Conservation (phyloP, 371 early-diverging fungal genomes). For the Syncephalastrum sp. region DNA sequence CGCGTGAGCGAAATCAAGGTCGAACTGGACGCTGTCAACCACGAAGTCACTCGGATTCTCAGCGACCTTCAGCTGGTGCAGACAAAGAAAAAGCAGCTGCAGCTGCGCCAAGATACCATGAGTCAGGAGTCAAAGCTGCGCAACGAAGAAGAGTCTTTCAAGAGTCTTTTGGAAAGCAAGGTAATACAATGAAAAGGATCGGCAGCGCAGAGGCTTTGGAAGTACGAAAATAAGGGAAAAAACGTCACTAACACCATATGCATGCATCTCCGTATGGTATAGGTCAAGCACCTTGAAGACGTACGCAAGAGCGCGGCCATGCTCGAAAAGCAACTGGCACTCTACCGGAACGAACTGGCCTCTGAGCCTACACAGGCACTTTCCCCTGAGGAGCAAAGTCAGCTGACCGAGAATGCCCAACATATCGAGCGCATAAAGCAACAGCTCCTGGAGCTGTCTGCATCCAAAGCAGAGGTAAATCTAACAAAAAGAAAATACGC, state of each 20-base stretch:
- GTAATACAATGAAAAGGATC: slow-evolving; percentile 11
- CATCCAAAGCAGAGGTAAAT: slow-evolving; percentile 40
- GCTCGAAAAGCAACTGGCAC: slow-evolving; percentile 56
- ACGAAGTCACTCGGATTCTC: slow-evolving; percentile 63
- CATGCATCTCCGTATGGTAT: neutral
- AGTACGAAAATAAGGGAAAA: slow-evolving; percentile 2
- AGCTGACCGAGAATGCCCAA: slow-evolving; percentile 45
- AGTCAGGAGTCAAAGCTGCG: slow-evolving; percentile 48
- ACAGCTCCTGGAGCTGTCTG: slow-evolving; percentile 39
- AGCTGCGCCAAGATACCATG: slow-evolving; percentile 52
- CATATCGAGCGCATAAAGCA: slow-evolving; percentile 58
- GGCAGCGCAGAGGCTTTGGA: neutral
- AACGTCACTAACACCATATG: neutral
- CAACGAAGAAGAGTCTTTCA: slow-evolving; percentile 56
- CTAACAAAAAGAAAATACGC: neutral
- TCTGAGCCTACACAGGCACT: slow-evolving; percentile 55
- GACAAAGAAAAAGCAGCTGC: slow-evolving; percentile 47
- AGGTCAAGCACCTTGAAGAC: slow-evolving; percentile 41
- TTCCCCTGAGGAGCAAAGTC: slow-evolving; percentile 52
- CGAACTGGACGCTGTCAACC: slow-evolving; percentile 62
- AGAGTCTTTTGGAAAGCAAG: slow-evolving; percentile 46
- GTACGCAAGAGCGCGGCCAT: slow-evolving; percentile 36
- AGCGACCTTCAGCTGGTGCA: slow-evolving; percentile 51
- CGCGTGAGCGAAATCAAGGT: slow-evolving; percentile 43
- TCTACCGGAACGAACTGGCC: slow-evolving; percentile 57